Evolutionary conservation across 1,139 yeast species (phyloP).

Genomic region (Hansenula sp.): DNA sequence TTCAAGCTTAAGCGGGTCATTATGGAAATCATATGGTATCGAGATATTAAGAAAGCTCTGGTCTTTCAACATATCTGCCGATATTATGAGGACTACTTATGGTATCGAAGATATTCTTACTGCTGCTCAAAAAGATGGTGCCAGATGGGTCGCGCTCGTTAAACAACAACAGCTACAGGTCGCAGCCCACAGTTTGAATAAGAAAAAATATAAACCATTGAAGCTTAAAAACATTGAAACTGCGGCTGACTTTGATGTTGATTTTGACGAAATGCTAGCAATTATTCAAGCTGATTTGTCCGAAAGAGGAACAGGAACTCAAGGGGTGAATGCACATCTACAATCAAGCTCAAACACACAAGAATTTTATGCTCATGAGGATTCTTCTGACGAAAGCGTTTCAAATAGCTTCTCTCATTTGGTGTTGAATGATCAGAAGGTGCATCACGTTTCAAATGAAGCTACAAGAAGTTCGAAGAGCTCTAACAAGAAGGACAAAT

Average conservation of each 20-base stretch:
- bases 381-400: conserved; percentile 20
- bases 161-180: conserved; percentile 55
- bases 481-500: conserved; percentile 71
- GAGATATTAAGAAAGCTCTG: conserved; percentile 64
- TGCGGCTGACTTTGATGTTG: conserved; percentile 66
- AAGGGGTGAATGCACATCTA: neutral
- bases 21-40: conserved; percentile 55
- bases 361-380: conserved; percentile 21
- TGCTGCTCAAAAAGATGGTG: conserved; percentile 65
- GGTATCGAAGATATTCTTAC: conserved; percentile 67
- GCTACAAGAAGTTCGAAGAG: conserved; percentile 69
- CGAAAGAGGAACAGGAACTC: conserved; percentile 12
- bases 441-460: conserved; percentile 57
- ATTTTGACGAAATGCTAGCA: conserved; percentile 57
- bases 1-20: conserved; percentile 52
- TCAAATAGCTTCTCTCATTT: conserved; percentile 16
- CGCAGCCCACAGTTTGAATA: conserved; percentile 29
- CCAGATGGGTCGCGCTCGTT: conserved; percentile 69
- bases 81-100: conserved; percentile 47
- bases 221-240: conserved; percentile 60
- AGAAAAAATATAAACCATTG: conserved; percentile 66
- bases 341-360: conserved; percentile 8
- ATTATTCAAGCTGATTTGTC: conserved; percentile 42
- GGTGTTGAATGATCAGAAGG: conserved; percentile 41
- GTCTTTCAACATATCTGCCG: conserved; percentile 70